Base-by-base conservation (phyloP, 495 filamentous ascomycete genomes). In the Xylaria telfairii region DNA sequence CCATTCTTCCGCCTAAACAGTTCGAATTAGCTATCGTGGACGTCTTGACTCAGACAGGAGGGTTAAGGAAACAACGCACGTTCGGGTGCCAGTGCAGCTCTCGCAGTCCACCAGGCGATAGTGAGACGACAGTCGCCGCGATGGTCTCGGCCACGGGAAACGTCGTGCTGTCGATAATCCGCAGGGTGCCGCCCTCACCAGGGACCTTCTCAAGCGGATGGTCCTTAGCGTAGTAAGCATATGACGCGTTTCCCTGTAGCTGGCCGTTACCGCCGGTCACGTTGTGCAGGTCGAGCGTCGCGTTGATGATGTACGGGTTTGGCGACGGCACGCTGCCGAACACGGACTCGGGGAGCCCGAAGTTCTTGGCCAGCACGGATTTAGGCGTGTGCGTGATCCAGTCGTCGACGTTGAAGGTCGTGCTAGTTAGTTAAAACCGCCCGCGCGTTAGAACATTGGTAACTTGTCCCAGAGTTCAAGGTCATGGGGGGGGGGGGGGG, bases 51-150 rank as follows among this genome's bases (percentile, higher is more conserved):
- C 4, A 37, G 34, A 37, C 34, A 10, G 19, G 7, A 30, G 4
- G 15, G n/a, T 13, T 17, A 2, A 9, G 4, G 21, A 34, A 13
- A 19, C 13, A 65, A 65, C 65, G 26, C 26, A 67, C 88, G 71
- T 88, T 91, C n/a, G 89, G 88, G 78, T 90, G 88, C 90, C 88
- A 91, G 73, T 91, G 90, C 64, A 92, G 77, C 79, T 92, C 89
- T 46, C 90, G 81, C 53, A 92, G 75, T 17, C 83, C 89, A 61
- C 82, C 83, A 0, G 90, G 89, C 77, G 90, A 81, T 26, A 91
- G 81, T 28, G 83, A 85, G 2, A 91, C 87, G 57, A 90, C 81
- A 0, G 87, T 84, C 0, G 89, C 87, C 19, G 89, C 90, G 60
- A 92, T 85, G 1, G 87, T 91, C 51, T 82, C 87, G 30, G 86